phyloP scores from a whole-genome alignment of 2,329 filamentous ascomycete species.

The Blumeriella jaapii region DNA sequence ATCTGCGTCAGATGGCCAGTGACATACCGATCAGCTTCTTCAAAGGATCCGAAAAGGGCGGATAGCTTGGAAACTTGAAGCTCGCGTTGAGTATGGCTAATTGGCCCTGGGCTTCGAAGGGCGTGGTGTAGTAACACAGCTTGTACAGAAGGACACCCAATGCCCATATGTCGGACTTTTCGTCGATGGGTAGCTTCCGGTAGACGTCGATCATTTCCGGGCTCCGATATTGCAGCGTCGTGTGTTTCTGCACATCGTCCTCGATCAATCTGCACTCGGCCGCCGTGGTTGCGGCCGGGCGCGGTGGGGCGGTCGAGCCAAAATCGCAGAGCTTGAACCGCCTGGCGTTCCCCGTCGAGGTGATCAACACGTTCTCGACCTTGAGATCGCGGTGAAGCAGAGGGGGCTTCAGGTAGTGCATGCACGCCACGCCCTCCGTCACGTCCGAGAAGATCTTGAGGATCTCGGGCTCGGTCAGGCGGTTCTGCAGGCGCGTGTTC shows the following conservation, averaged over 20 bases:
- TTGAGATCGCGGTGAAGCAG: constrained; percentile 90
- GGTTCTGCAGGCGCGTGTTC: constrained; percentile 95
- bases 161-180: constrained; percentile 97
- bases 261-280: constrained; percentile 86
- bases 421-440: constrained; percentile 90
- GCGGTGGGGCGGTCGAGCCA: constrained; percentile 76
- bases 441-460: constrained; percentile 94
- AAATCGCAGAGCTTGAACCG: constrained; percentile 98
- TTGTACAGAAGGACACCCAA: constrained; percentile 93
- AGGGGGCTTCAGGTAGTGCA: constrained; percentile 96
- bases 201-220: constrained; percentile 99
- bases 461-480: constrained; percentile 94
- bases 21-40: constrained; percentile 78
- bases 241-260: constrained; percentile 94
- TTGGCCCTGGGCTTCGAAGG: constrained; percentile 95
- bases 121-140: constrained; percentile 97
- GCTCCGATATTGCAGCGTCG: constrained; percentile 92
- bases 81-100: constrained; percentile 94
- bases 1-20: not conserved
- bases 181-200: constrained; percentile 88
- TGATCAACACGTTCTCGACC: constrained; percentile 92
- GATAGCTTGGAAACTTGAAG: constrained; percentile 83
- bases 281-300: constrained; percentile 73
- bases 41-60: constrained; percentile 76
- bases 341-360: constrained; percentile 45